These are phyloP conservation scores for Acacia concinna DNA, from an alignment of 331 rosid species.

Conservation along the genomic window DNA sequence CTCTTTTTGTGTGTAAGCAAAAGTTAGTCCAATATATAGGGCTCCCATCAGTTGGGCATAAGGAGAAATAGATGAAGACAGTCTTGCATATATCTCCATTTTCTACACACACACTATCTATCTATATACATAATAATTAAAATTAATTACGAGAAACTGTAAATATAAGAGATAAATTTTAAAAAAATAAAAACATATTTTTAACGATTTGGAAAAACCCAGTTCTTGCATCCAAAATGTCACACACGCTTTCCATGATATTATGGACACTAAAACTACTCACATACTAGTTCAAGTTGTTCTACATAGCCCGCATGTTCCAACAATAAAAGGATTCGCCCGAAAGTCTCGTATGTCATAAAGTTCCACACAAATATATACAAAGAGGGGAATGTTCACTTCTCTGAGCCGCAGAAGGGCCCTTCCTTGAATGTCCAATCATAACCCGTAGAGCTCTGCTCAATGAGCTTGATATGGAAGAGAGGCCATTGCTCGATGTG, in stretches of 20 bases:
- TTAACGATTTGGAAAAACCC: neutral
- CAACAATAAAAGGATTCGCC: conserved; percentile 16
- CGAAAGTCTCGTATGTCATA: neutral
- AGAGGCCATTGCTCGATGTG: conserved; percentile 44
- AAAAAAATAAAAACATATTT: neutral
- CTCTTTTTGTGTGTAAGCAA: too few relatives aligned
- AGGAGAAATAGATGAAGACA: too few relatives aligned
- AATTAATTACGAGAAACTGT: too few relatives aligned
- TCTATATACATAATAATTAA: too few relatives aligned
- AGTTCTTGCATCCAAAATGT: conserved; percentile 14
- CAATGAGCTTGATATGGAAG: conserved; percentile 59
- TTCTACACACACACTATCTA: too few relatives aligned
- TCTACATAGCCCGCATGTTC: neutral
- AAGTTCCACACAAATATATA: conserved; percentile 36
- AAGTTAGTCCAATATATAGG: too few relatives aligned
- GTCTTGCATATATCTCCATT: too few relatives aligned
- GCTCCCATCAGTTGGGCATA: too few relatives aligned
- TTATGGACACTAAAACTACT: neutral
- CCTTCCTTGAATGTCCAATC: neutral
- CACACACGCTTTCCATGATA: conserved; percentile 12
- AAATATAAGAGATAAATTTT: neutral
- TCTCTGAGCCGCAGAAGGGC: neutral
- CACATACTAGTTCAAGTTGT: neutral
- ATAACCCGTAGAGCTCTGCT: conserved; percentile 11
- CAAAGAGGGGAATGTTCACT: neutral